Conservation (phyloP, 23 red algal genomes). For the Gracilaria gracilis region DNA sequence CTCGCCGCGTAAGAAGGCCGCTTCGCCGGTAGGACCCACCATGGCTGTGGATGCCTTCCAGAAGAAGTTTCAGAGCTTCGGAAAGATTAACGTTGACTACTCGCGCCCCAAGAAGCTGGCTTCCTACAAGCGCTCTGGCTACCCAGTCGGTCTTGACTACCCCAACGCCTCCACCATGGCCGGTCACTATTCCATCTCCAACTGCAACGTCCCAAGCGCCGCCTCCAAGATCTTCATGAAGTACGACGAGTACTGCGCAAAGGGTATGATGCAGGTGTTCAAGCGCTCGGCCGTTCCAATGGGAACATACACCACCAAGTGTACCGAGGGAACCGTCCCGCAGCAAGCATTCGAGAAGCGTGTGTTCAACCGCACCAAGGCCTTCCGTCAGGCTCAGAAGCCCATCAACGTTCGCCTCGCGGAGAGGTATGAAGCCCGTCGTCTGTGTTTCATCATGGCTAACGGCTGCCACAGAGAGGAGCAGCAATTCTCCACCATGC, state of each 20-base stretch:
- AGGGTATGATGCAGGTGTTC: constrained; percentile 72
- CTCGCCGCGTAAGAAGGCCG: background rate
- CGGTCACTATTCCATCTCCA: constrained; percentile 75
- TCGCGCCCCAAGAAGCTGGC: constrained; percentile 77
- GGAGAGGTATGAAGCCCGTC: constrained; percentile 53
- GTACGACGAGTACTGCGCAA: constrained; percentile 84
- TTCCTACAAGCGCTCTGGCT: constrained; percentile 70
- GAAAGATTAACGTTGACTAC: constrained; percentile 80
- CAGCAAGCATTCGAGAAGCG: constrained; percentile 73
- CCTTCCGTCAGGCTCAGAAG: constrained; percentile 84
- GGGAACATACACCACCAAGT: constrained; percentile 78
- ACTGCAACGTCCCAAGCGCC: constrained; percentile 62
- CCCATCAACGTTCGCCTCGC: constrained; percentile 57
- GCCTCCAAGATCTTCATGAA: constrained; percentile 59
- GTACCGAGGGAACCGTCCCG: constrained; percentile 76
- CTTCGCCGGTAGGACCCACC: constrained; percentile 10
- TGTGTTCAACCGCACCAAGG: constrained; percentile 70
- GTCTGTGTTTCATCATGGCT: constrained; percentile 41
- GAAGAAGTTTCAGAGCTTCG: constrained; percentile 68
- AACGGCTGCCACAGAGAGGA: constrained; percentile 73
- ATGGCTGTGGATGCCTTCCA: constrained; percentile 87
- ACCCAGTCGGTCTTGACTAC: constrained; percentile 63
- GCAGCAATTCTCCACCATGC: constrained; percentile 64
- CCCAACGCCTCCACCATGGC: constrained; percentile 63
- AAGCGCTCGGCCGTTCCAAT: constrained; percentile 76